Evolutionary conservation across 345 rosid genomes (phyloP), one percentile per base, ranked within the genome.

Genomic region (Geranium rotundifolium): DNA sequence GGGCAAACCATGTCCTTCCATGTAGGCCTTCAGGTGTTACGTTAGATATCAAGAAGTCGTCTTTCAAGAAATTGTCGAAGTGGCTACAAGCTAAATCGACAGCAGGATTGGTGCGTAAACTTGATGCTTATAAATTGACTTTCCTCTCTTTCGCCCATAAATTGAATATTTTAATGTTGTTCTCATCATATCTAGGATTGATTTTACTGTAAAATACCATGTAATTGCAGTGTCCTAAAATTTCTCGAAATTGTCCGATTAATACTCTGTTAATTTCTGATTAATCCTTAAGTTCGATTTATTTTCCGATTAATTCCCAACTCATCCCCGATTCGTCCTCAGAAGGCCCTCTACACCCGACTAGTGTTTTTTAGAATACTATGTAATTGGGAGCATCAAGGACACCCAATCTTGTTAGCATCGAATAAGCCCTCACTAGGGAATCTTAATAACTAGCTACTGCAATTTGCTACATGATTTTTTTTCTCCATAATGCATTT

Each of bases 11-110:
- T 71, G 86, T 92, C 15, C 75, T 92, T 69, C 90, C 91, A 65
- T 89, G 96, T 69, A 84, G 99, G 71, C 95, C 99, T 39, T 59
- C 88, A 29, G 96, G 95, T 20, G 63, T 86, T 70, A 80, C 79
- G 16, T 82, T 92, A 59, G 97, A 92, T 77, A 83, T 86, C 62
- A 90, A 86, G 73, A 92, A 87, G 75, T 92, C 98, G n/a, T 85
- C 97, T 10, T 76, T 85, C 81, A 92, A 89, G 89, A 92, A 92
- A 79, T 68, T 92, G 65, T 81, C 97, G 1, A 92, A 90, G 79
- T 92, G 97, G 99, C 76, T 92, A 63, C 99, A 87, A 70, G 84
- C 91, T 31, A 88, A 92, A 75, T 82, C 97, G 10, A 77, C 91
- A 18, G 5, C 80, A 7, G 97, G 96, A 75, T 73, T 92, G 86